Conservation (phyloP, 495 filamentous ascomycete species). For the Penicillium waksmanii region DNA sequence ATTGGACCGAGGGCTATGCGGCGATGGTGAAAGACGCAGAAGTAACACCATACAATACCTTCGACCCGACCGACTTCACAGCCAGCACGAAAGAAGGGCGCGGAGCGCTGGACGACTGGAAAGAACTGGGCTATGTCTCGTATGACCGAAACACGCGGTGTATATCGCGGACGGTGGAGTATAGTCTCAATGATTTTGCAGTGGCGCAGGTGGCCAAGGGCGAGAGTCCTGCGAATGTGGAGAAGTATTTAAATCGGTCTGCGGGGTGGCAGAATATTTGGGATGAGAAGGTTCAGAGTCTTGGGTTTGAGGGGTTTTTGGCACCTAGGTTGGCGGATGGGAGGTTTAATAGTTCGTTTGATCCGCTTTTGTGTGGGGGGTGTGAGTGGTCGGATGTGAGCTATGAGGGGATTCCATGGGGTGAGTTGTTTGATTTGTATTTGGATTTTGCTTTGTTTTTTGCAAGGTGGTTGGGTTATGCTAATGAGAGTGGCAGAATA, state of each 20-base stretch:
- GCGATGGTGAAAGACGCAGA: conserved; percentile 74
- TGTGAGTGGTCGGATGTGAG: conserved; percentile 62
- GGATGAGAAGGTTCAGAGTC: conserved; percentile 54
- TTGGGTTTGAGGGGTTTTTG: conserved; percentile 64
- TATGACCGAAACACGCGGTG: conserved; percentile 70
- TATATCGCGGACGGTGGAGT: conserved; percentile 72
- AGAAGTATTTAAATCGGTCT: conserved; percentile 61
- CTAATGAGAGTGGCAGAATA: conserved; percentile 53
- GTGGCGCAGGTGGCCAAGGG: conserved; percentile 66
- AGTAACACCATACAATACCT: conserved; percentile 71
- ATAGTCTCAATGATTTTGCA: conserved; percentile 74
- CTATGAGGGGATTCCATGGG: conserved; percentile 45
- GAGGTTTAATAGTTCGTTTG: conserved; percentile 55
- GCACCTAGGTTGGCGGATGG: conserved; percentile 59
- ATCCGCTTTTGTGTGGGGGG: conserved; percentile 63
- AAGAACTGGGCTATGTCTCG: conserved; percentile 68
- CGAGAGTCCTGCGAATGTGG: conserved; percentile 54
- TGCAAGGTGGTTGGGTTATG: not conserved
- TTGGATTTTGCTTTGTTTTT: not conserved
- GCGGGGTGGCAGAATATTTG: conserved; percentile 70
- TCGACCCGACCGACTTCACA: conserved; percentile 56
- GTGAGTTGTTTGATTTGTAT: conserved; percentile 24
- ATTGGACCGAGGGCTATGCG: conserved; percentile 53
- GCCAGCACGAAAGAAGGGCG: conserved; percentile 69
- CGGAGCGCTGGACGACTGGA: conserved; percentile 68